Evolutionary conservation across 2,329 filamentous ascomycete species (phyloP), one percentile per base, ranked within the genome.

Genomic region (Hirsutella rhossiliensis): DNA sequence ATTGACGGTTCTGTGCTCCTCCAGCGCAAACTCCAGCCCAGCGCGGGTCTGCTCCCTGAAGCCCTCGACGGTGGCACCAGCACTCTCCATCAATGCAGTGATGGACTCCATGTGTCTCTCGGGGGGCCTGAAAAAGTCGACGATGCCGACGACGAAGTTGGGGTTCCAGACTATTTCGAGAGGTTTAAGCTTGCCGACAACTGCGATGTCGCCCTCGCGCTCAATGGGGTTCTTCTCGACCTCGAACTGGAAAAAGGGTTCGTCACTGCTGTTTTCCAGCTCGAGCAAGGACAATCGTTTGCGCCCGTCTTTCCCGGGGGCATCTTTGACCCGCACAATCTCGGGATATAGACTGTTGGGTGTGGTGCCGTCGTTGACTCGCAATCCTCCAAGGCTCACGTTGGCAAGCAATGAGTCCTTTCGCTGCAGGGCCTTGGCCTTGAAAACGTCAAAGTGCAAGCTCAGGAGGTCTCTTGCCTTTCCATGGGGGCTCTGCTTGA

Each of bases 51-150:
- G 94, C 60, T 97, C 89, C 30, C 94, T 78, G 46, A 98, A 72
- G 8, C 89, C 90, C 63, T 98, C 90, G 0, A 98, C 90, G 0
- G 92, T 98, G 2, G 90, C 90, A 20, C 92, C 89, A 5, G 92
- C 92, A 40, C 84, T 87, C 62, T 98, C 94, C 80, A 99, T 87
- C 45, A 99, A 73, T 2, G 92, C 94, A 12, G 81, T 84, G 53
- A 99, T 96, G 11, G 92, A 98, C 59, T 98, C 92, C 89, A 98
- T 96, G 59, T 98, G 94, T 42, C 89, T 77, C 61, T 96, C 89
- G 0, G 92, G 94, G 1, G 92, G 92, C 49, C 90, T 84, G 70
- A 99, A 98, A 68, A 98, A 99, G 53, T 88, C 87, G 43, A 83
- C 87, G 34, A 97, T 80, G 41, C 92, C 89, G 6, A 95, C 80